Evolutionary conservation across 2,329 filamentous ascomycete genomes (phyloP).

Genomic region (Blumeriella jaapii): DNA sequence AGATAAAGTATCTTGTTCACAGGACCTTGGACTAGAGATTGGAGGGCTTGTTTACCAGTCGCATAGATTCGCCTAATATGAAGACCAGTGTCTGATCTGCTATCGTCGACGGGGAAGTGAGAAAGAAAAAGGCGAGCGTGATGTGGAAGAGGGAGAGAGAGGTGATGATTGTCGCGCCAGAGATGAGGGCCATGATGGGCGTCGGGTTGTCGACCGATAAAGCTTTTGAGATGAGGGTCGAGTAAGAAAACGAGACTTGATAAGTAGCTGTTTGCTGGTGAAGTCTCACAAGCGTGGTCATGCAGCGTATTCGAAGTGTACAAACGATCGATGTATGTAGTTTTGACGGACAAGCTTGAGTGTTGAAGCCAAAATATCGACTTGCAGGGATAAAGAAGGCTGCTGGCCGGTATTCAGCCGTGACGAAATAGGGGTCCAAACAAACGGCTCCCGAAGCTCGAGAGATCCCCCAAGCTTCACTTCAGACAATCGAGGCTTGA

Average conservation of each 20-base stretch:
- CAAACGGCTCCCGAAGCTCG: too few species aligned
- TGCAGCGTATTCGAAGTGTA: too few species aligned
- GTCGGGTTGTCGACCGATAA: background rate
- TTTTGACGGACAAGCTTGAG: too few species aligned
- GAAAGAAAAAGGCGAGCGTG: slow-evolving; percentile 72
- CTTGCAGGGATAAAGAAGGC: slow-evolving; percentile 5
- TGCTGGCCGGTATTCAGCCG: slow-evolving; percentile 12
- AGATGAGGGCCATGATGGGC: slow-evolving; percentile 64
- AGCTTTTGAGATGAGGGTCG: too few species aligned
- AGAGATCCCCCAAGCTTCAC: background rate
- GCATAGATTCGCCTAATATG: slow-evolving; percentile 73
- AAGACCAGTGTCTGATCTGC: slow-evolving; percentile 72
- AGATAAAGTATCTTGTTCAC: too few species aligned
- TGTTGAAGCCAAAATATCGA: slow-evolving; percentile 6
- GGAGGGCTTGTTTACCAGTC: slow-evolving; percentile 49
- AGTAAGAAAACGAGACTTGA: too few species aligned
- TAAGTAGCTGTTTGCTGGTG: too few species aligned
- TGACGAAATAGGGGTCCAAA: slow-evolving; percentile 4
- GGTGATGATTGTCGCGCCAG: slow-evolving; percentile 69
- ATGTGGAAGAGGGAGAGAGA: slow-evolving; percentile 76
- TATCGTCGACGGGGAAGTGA: slow-evolving; percentile 59
- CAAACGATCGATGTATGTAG: too few species aligned
- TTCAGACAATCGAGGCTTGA: background rate
- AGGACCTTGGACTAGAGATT: too few species aligned
- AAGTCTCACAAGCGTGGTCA: slow-evolving; percentile 5